Base-by-base conservation (phyloP, 2,329 filamentous ascomycete genomes). In the Albifimbria verrucaria region DNA sequence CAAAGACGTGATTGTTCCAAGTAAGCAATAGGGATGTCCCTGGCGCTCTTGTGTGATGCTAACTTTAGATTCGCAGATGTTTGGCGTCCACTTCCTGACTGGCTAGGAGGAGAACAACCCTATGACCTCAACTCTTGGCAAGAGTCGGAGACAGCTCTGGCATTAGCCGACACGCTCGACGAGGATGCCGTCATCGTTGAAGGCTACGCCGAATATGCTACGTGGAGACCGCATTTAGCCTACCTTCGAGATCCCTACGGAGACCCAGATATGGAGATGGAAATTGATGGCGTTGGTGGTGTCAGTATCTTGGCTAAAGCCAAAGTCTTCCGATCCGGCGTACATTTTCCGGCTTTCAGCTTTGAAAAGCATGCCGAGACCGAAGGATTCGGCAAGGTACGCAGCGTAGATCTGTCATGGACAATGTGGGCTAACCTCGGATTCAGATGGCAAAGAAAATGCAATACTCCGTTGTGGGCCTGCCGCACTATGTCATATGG, bases 71-170 rank as follows among this genome's bases (percentile, higher is more conserved):
- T 49, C 49, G n/a, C 56, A 92, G 89, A 99, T 75, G 94, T 99
- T 55, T 99, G 94, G 94, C 87, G 94, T 59, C 94, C 94, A n/a
- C 82, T 99, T 47, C 94, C 94, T 7, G 94, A 99, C 71, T 99
- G 94, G 94, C 88, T 99, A 22, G 94, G 94, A 45, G 95, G 94
- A 64, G 94, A 99, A 70, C 94, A 99, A 69, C 94, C 94, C 2
- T 99, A 99, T 70, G 94, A 99, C 73, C 72, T 99, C 63, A 99
- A 99, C 71, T 97, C 93, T 17, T 99, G 94, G 94, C 94, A 99
- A 72, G 94, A 99, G 72, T 99, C 94, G 0, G 95, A 99, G 67
- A 99, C 94, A 1, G 94, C 94, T 0, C 79, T 99, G 50, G 90
- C 91, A 9, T 80, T 99, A 36, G 94, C 94, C 11, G 93, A 99